Percentiles rank a stretch among this genome's conserved stretches.
phyloP scores from a whole-genome alignment of 495 filamentous ascomycete species.

The Platismatia glauca region DNA sequence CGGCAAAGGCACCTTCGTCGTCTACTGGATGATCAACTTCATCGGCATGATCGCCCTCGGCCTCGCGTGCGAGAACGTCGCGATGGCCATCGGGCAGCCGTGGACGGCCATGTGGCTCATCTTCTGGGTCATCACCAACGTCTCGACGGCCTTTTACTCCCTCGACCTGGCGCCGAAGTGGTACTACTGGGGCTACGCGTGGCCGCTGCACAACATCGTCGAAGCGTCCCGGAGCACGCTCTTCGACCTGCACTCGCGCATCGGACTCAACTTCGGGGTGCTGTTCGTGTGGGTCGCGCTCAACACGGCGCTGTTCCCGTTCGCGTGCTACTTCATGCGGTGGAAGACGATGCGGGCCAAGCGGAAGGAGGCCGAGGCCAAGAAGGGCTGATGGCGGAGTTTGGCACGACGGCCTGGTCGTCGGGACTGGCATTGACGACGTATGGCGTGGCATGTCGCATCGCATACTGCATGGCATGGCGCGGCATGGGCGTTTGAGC shows the following conservation, averaged over 20 bases:
- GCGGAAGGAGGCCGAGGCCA: constrained; percentile 15
- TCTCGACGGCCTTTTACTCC: constrained; percentile 55
- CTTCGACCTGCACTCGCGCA: constrained; percentile 53
- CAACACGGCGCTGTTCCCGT: constrained; percentile 49
- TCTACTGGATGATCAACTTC: constrained; percentile 72
- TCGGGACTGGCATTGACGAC: not conserved
- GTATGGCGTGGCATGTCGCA: not conserved
- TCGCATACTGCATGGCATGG: not conserved
- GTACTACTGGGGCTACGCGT: constrained; percentile 62
- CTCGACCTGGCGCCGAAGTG: constrained; percentile 51
- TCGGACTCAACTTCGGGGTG: constrained; percentile 57
- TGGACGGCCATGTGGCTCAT: constrained; percentile 65
- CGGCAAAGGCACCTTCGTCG: constrained; percentile 50
- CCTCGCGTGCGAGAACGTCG: constrained; percentile 63
- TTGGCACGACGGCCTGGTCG: not conserved
- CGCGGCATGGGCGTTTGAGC: not conserved
- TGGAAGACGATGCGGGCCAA: constrained; percentile 44
- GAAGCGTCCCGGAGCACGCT: constrained; percentile 53
- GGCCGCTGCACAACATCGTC: constrained; percentile 63
- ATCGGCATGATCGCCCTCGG: constrained; percentile 61
- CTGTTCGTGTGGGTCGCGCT: constrained; percentile 52
- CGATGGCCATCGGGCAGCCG: constrained; percentile 57
- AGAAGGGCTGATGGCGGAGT: not conserved
- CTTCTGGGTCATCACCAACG: constrained; percentile 70
- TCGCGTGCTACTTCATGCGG: constrained; percentile 50